Evolutionary conservation across 2,329 filamentous ascomycete species (phyloP).

Genomic region (Claviceps sp.): DNA sequence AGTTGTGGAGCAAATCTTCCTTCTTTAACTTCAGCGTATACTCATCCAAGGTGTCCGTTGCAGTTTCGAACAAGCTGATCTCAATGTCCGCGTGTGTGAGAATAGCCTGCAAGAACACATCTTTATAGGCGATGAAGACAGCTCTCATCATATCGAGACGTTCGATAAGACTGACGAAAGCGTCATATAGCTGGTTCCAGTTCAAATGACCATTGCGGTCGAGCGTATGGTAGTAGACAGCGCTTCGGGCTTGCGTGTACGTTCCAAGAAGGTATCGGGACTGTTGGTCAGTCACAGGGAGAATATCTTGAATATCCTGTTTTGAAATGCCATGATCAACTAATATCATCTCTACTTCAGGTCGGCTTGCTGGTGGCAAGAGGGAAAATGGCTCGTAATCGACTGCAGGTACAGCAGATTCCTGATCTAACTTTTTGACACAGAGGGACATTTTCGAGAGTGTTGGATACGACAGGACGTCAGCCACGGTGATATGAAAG

Average conservation of each 20-base stretch:
- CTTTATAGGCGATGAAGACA: slow-evolving; percentile 2
- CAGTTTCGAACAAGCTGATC: not conserved
- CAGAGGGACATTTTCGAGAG: not conserved
- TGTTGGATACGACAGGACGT: not conserved
- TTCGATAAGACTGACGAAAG: not conserved
- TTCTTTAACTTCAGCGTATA: slow-evolving; percentile 2
- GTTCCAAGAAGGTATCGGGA: slow-evolving; percentile 2
- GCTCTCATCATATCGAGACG: slow-evolving; percentile 3
- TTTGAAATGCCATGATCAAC: not conserved
- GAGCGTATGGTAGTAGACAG: slow-evolving; percentile 3
- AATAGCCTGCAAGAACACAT: slow-evolving; percentile 1
- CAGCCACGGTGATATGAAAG: not conserved
- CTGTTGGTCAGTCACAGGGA: slow-evolving; percentile 2
- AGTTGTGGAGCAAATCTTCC: not conserved
- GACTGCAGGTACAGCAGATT: not conserved
- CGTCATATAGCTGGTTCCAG: not conserved
- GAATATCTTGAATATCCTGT: not conserved
- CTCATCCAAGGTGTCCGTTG: not conserved
- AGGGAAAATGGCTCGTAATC: slow-evolving; percentile 1
- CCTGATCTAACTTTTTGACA: not conserved
- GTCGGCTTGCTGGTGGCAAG: not conserved
- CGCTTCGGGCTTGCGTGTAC: slow-evolving; percentile 1
- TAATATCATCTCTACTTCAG: not conserved
- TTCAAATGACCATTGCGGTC: not conserved
- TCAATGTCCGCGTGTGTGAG: not conserved